Percentiles rank a stretch among this genome's conserved stretches.
Conservation (phyloP, 129 eudicot genomes). For the Lactuca sativa region DNA sequence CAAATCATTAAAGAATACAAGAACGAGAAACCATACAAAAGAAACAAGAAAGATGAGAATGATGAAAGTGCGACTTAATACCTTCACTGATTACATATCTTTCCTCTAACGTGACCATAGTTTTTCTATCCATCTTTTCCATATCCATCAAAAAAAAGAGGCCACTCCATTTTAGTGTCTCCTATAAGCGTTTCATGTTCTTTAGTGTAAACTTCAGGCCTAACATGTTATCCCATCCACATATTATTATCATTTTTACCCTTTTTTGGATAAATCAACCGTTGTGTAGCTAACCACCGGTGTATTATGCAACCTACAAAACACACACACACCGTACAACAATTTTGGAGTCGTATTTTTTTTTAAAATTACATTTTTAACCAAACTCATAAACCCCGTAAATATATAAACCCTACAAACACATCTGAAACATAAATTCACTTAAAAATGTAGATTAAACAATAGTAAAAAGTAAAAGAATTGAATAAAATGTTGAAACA, state of each 20-base stretch:
- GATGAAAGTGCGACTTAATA: background rate
- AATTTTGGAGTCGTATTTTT: background rate
- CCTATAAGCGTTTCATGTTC: constrained; percentile 87
- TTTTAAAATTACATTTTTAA: no score
- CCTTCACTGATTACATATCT: constrained; percentile 98
- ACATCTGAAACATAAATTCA: no score
- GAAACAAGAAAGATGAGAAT: background rate
- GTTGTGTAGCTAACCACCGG: constrained; percentile 70
- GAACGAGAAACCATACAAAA: background rate
- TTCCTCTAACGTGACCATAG: constrained; percentile 76
- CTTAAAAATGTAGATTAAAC: no score
- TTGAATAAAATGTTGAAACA: no score
- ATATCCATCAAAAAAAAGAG: constrained; percentile 79
- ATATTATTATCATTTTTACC: constrained; percentile 16
- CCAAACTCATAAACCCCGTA: background rate
- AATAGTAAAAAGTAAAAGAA: no score
- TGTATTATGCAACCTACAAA: constrained; percentile 66
- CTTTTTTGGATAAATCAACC: constrained; percentile 41
- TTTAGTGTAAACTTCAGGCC: constrained; percentile 75
- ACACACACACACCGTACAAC: background rate
- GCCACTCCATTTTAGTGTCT: constrained; percentile 65
- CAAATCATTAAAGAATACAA: background rate
- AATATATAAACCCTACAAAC: no score
- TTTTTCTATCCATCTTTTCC: constrained; percentile 74
- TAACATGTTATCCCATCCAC: constrained; percentile 41